Evolutionary conservation across 2,329 filamentous ascomycete species (phyloP).

Genomic region (Ophiostoma novo-ulmi): DNA sequence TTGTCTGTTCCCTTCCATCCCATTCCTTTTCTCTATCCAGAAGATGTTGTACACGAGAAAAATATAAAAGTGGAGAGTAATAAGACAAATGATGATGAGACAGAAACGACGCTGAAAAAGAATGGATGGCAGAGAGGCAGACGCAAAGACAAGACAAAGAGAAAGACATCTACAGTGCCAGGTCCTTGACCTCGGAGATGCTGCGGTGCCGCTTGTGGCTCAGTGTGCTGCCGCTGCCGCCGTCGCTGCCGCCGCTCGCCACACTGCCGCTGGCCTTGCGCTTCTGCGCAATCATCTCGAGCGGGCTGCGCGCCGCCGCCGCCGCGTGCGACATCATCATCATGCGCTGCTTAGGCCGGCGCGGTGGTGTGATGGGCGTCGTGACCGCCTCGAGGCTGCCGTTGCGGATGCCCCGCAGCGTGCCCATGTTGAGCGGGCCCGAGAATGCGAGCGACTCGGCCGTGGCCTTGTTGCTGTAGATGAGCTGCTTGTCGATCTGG

Average conservation of each 20-base stretch:
- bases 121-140: neutral
- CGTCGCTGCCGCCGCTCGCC: conserved; percentile 36
- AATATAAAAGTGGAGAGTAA: neutral
- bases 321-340: conserved; percentile 29
- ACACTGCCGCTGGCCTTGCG: conserved; percentile 39
- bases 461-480: conserved; percentile 56
- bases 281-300: conserved; percentile 47
- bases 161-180: conserved; percentile 22
- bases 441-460: conserved; percentile 59
- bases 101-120: neutral
- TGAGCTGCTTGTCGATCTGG: conserved; percentile 58
- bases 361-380: conserved; percentile 62
- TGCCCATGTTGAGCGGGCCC: conserved; percentile 54
- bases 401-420: conserved; percentile 58
- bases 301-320: conserved; percentile 46
- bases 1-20: neutral
- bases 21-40: neutral
- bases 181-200: conserved; percentile 51
- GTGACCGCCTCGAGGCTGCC: conserved; percentile 62
- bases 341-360: conserved; percentile 51
- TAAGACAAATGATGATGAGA: neutral
- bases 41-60: neutral
- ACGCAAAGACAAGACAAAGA: neutral
- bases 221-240: conserved; percentile 33
- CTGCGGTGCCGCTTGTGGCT: conserved; percentile 55